A percentile compares a stretch with the other conserved stretches of the same genome.
Evolutionary conservation across 768 basidiomycete genomes (phyloP).

Genomic region (Mycena floridula): DNA sequence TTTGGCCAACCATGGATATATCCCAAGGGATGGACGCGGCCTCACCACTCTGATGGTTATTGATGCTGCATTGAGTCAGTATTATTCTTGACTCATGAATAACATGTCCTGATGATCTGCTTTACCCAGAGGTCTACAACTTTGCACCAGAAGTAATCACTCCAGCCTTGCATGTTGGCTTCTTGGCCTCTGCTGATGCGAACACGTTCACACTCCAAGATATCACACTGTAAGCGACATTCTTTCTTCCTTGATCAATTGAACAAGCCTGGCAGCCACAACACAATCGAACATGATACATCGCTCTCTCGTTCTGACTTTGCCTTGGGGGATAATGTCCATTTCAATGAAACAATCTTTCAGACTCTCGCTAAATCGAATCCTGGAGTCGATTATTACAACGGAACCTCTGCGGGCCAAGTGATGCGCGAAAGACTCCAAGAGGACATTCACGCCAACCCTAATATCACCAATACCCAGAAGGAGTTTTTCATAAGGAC

Average conservation of each 20-base stretch:
- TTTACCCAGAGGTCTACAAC: conserved; percentile 7
- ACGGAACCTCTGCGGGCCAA: conserved; percentile 10
- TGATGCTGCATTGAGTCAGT: neutral
- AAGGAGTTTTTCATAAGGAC: conserved; percentile 11
- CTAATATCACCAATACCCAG: conserved; percentile 10
- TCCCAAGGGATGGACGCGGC: neutral
- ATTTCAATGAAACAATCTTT: conserved; percentile 13
- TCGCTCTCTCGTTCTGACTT: conserved; percentile 13
- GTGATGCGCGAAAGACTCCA: conserved; percentile 7
- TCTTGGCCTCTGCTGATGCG: conserved; percentile 10
- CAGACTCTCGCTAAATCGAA: conserved; percentile 10
- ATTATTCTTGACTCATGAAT: neutral
- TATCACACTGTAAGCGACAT: conserved; percentile 5
- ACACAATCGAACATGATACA: too few relatives aligned
- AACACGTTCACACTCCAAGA: conserved; percentile 10
- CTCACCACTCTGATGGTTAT: neutral
- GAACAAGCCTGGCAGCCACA: conserved; percentile 3
- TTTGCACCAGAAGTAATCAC: conserved; percentile 9
- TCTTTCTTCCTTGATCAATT: neutral
- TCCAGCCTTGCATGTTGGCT: conserved; percentile 7
- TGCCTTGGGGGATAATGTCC: conserved; percentile 3
- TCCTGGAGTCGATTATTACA: too few relatives aligned
- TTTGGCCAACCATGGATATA: neutral
- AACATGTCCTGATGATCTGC: neutral
- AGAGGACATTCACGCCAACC: conserved; percentile 6